These are phyloP conservation scores for Microdochium trichocladiopsis DNA, from an alignment of 2,329 filamentous ascomycete species.

Conservation along the genomic window DNA sequence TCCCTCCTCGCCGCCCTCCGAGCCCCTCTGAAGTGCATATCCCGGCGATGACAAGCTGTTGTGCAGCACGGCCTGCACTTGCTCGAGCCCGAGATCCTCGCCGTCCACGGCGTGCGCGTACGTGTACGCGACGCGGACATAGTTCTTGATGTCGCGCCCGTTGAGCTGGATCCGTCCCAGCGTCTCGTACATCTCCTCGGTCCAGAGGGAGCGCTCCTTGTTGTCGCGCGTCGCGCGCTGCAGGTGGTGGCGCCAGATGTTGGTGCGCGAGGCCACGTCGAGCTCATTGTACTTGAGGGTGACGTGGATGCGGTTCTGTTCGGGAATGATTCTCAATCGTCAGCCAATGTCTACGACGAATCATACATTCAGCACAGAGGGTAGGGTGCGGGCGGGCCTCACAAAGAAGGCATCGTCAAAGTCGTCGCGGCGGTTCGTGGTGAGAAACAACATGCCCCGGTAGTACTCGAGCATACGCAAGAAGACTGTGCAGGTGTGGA, in stretches of 20 bases:
- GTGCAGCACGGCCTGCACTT: conserved; percentile 15
- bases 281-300: neutral
- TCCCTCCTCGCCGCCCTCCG: too few relatives aligned
- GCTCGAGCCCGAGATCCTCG: conserved; percentile 13
- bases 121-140: conserved; percentile 19
- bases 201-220: conserved; percentile 1
- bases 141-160: conserved; percentile 24
- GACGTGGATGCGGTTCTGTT: neutral
- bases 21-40: too few relatives aligned
- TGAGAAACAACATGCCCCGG: neutral
- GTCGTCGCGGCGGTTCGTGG: neutral
- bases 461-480: neutral
- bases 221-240: too few relatives aligned
- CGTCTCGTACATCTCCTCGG: conserved; percentile 10
- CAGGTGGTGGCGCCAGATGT: neutral
- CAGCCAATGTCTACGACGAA: too few relatives aligned
- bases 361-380: too few relatives aligned
- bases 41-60: too few relatives aligned
- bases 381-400: too few relatives aligned
- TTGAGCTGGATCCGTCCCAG: conserved; percentile 15
- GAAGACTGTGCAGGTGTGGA: neutral
- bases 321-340: too few relatives aligned
- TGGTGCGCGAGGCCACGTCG: neutral
- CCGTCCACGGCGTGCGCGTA: conserved; percentile 21
- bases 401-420: neutral